Base-by-base conservation (phyloP, 495 filamentous ascomycete genomes). In the Lasiosphaeriaceae sp. region DNA sequence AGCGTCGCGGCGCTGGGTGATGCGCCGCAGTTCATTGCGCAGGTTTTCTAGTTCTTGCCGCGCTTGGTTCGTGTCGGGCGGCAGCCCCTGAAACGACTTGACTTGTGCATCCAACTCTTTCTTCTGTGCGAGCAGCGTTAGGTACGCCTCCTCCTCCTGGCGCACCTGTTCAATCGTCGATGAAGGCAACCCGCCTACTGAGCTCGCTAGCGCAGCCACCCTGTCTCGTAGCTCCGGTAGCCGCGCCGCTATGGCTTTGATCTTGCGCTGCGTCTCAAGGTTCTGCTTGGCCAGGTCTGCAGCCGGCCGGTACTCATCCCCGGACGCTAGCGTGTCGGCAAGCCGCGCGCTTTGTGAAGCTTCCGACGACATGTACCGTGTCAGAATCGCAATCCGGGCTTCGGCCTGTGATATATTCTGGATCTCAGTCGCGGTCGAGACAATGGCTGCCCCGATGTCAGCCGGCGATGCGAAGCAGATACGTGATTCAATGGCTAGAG, bases 1-100 rank as follows among this genome's bases (percentile, higher is more conserved):
- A 24, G 67, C 77, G 66, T 95, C 88, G 46, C 90, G 79, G 58
- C 79, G 68, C 59, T 69, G 72, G 44, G 73, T 84, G 45, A 89
- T 69, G 19, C 73, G 68, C 23, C 75, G 69, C 26, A 93, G 68
- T 64, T 91, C 85, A 12, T 65, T 69, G 48, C 87, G 80, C 56
- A 89, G 63, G 41, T 76, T 72, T 62, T 87, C 86, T 43, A 93
- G 78, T 67, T 86, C 83, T 16, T 76, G 64, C 56, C 85, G 77
- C 22, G 90, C 90, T 23, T 80, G 77, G 49, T 86, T 80, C 24
- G 80, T 70, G 59, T 93, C 86, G 14, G 81, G 82, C 12, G 90
- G 88, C 56, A 96, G 66, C 8, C 86, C 83, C 57, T 84, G 79
- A 60, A 88, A 93, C 3, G 71, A 77, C 24, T 68, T 69, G 9